Evolutionary conservation across 2,329 filamentous ascomycete genomes (phyloP), one percentile per base, ranked within the genome.

Genomic region (Emericellopsis atlantica): DNA sequence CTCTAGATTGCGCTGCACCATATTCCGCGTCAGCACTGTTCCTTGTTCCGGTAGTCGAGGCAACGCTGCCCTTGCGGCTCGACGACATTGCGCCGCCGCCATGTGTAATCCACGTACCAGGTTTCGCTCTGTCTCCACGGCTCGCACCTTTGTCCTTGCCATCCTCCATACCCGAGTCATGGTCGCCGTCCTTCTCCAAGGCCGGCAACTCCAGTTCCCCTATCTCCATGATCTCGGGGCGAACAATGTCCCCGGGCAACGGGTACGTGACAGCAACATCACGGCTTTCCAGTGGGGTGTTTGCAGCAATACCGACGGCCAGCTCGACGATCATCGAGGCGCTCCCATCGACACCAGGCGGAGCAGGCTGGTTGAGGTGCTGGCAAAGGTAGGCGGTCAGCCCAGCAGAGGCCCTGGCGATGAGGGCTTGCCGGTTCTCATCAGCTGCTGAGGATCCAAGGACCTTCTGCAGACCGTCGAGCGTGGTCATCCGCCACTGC

Each of bases 271-370:
- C 82, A 35, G 79, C 79, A 14, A 98, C 85, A 54, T 96, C 92
- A 47, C 92, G 78, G 50, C 86, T 92, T 61, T 98, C 92, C 32
- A 94, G 65, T 0, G 92, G 90, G 36, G 96, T 65, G 56, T 95
- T 93, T 44, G 81, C 76, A 1, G 85, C 79, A 47, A 98, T 88
- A 45, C 81, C 82, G 24, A 96, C 75, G 0, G 89, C 87, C 39
- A 96, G 72, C 61, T 95, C 89, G 41, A 95, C 74, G 57, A 98
- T 96, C 79, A 92, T 94, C 41, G 81, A 80, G 2, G 89, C 84
- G 46, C 86, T 88, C 40, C 86, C 88, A 48, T 90, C 81, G n/a
- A 96, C 73, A 8, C 88, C 89, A 2, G 79, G 64, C 0, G 87
- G 85, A 1, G 85, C 74, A 2, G 88, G 86, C 10, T 85, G 82